Evolutionary conservation across 176 grass and related monocot genomes (phyloP), one percentile per base, ranked within the genome.

Genomic region (Aegilops sharonensis): DNA sequence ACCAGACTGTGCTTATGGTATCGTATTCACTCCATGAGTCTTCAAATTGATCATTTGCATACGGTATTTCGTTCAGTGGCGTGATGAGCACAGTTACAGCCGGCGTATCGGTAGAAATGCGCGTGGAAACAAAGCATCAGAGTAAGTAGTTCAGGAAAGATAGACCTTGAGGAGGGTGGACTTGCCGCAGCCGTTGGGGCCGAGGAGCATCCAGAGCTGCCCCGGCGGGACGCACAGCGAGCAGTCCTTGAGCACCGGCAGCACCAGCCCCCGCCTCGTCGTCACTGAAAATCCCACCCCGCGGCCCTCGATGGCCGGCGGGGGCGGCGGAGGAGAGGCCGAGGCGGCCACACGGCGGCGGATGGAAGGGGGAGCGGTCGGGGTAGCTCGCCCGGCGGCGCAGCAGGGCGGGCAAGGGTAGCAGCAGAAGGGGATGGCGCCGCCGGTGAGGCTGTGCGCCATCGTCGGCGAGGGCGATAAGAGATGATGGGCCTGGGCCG

Each of bases 171-270:
- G 88, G 11, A 98, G 91, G 64, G 96, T 95, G 50, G 96, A 95
- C 85, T 98, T 98, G 86, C 93, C 96, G 48, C 96, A 95, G n/a
- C 93, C 91, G 76, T 98, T 98, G 83, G 93, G 93, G 23, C 96
- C 96, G 14, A 98, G 96, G 68, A 98, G 96, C 96, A 98, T 95
- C 93, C 96, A 98, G 40, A 98, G 91, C 82, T 98, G 84, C 23
- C 96, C 96, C 23, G 84, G 84, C 1, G 91, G 96, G 9, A 98
- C 81, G 20, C 60, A 66, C 40, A 98, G 72, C 9, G 96, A 95
- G 64, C 96, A 95, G 37, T 92, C 84, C 83, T 92, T 98, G 30
- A 98, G 86, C 29, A 98, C 92, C 18, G 91, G 90, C 31, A 94
- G 42, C 48, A 80, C 39, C 75, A 76, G 74, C 0, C 93, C 93